A percentile compares a stretch with the other conserved stretches of the same genome.
Conservation (phyloP, 176 grass and related monocot genomes). For the Carex parvula region DNA sequence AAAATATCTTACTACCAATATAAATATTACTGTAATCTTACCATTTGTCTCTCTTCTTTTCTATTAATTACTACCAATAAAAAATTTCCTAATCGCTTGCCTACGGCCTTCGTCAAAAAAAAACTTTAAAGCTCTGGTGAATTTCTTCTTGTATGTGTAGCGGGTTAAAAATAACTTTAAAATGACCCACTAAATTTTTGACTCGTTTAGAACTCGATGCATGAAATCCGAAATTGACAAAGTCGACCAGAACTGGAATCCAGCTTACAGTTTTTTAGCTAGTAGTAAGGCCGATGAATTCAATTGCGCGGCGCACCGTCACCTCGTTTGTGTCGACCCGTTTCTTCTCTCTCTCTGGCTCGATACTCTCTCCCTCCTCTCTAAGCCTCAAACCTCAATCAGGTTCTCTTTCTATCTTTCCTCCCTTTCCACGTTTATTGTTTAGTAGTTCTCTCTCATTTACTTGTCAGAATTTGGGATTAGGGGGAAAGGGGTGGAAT, state of each 20-base stretch:
- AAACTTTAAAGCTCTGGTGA: background rate
- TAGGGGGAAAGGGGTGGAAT: background rate
- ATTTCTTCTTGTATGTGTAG: background rate
- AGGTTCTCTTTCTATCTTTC: background rate
- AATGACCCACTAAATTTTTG: background rate
- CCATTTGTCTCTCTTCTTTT: too few relatives aligned
- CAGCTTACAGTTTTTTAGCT: background rate
- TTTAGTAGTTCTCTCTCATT: background rate
- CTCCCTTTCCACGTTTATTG: background rate
- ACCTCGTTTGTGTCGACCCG: too few relatives aligned
- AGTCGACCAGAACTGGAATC: background rate
- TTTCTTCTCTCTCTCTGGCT: background rate
- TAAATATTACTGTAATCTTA: too few relatives aligned
- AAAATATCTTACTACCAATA: too few relatives aligned
- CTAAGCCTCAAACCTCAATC: background rate
- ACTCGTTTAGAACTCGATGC: background rate
- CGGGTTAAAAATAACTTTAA: background rate
- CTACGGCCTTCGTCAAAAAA: too few relatives aligned
- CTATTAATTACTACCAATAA: too few relatives aligned
- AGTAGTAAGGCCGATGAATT: background rate
- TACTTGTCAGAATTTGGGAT: background rate
- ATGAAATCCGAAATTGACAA: background rate
- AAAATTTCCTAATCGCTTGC: too few relatives aligned
- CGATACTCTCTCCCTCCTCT: background rate
- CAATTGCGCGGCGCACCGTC: too few relatives aligned